Base-by-base conservation (phyloP, 139 green algal species). In the Chlamydomonas sphaeroides region DNA sequence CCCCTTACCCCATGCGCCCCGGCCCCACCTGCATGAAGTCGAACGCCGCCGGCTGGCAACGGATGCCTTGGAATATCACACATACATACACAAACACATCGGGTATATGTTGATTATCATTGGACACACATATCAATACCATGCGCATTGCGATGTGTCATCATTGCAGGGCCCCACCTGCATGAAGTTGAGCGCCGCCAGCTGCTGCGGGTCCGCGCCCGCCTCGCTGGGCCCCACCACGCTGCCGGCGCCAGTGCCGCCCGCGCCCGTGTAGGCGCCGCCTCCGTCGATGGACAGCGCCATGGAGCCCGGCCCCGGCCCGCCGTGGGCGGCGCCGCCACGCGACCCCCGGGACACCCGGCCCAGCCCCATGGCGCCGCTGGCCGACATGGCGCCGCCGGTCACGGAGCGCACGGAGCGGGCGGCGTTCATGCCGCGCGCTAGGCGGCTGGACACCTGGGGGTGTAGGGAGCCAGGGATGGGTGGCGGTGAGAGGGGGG, bases 121-220 rank as follows among this genome's bases (percentile, higher is more conserved):
- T n/a, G n/a, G n/a, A n/a, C n/a, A n/a, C n/a, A n/a, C n/a, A n/a
- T n/a, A n/a, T n/a, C n/a, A n/a, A n/a, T n/a, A n/a, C n/a, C n/a
- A n/a, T n/a, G n/a, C n/a, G n/a, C n/a, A n/a, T n/a, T n/a, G n/a
- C n/a, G n/a, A n/a, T n/a, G n/a, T n/a, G n/a, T n/a, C n/a, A n/a
- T n/a, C n/a, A n/a, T n/a, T n/a, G n/a, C n/a, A n/a, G n/a, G n/a
- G n/a, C n/a, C n/a, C n/a, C 42, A 82, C 75, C 75, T 82, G 75
- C 75, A 82, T 72, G 62, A 82, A 82, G 32, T 82, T 82, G 28
- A 82, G 75, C 62, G 75, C 75, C 39, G 75, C 75, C 42, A 62
- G 14, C 73, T 62, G 75, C 75, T 80, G 74, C 74, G 57, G 11
- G 28, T 80, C 74, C 30, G 30, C 28, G 35, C 51, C 75, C 62